Conservation (phyloP, 202 grass and related monocot species). For the Schoenoplectus triqueter region DNA sequence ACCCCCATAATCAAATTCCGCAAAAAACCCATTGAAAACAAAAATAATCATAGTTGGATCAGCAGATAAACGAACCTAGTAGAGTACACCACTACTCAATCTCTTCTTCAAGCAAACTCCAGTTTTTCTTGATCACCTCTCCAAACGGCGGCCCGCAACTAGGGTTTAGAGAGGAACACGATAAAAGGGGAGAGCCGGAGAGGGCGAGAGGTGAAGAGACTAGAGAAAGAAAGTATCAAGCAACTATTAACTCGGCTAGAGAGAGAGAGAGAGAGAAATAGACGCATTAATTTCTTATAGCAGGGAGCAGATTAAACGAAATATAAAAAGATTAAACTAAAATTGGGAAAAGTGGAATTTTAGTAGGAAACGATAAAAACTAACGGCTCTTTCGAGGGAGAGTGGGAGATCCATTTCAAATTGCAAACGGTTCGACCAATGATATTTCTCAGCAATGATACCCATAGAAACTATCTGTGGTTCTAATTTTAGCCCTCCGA, state of each 20-base stretch:
- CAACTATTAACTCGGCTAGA: slow-evolving; percentile 22
- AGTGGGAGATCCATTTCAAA: slow-evolving; percentile 56
- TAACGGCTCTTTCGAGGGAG: slow-evolving; percentile 48
- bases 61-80: slow-evolving; percentile 25
- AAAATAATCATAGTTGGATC: background rate
- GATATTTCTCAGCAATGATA: background rate
- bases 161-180: slow-evolving; percentile 24
- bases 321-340: slow-evolving; percentile 9
- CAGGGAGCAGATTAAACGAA: slow-evolving; percentile 15
- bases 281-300: slow-evolving; percentile 39
- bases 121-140: background rate
- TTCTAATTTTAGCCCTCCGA: background rate
- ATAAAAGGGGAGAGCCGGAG: background rate
- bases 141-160: slow-evolving; percentile 14
- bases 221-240: slow-evolving; percentile 29
- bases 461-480: background rate
- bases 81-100: background rate
- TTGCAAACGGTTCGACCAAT: slow-evolving; percentile 40
- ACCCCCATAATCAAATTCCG: background rate
- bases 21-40: slow-evolving; percentile 1
- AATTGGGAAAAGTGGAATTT: background rate
- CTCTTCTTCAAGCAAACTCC: slow-evolving; percentile 12
- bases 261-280: slow-evolving; percentile 32
- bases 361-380: slow-evolving; percentile 24
- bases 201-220: slow-evolving; percentile 10